Percentiles rank a stretch among this genome's conserved stretches.
These are phyloP conservation scores for Monotropa hypopitys DNA, from an alignment of 179 eudicot genomes.

Conservation along the genomic window DNA sequence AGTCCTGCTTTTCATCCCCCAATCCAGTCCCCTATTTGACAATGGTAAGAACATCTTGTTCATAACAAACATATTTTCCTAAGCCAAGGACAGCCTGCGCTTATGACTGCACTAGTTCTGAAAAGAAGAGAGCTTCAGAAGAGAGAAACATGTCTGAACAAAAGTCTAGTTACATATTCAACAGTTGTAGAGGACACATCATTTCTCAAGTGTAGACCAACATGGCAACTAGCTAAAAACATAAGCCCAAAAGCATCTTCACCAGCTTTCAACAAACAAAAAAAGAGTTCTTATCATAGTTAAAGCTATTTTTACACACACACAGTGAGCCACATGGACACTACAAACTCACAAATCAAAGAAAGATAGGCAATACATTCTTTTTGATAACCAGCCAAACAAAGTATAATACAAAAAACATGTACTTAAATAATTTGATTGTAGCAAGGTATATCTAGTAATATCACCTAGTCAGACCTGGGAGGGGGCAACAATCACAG, in stretches of 20 bases:
- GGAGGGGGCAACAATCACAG: background rate
- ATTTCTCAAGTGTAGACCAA: background rate
- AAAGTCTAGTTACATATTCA: background rate
- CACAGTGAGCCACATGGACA: background rate
- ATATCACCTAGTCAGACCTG: background rate
- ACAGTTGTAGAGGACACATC: background rate
- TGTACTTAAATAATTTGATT: background rate
- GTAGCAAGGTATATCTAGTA: background rate
- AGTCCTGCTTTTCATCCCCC: no score
- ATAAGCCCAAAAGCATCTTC: background rate
- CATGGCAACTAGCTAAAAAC: background rate
- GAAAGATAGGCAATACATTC: background rate
- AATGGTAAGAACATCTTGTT: no score
- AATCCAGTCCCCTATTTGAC: no score
- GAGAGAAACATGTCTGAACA: background rate
- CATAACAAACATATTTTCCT: no score
- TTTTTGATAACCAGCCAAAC: background rate
- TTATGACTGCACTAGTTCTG: background rate
- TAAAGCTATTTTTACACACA: background rate
- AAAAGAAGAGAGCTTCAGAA: background rate
- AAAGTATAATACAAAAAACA: background rate
- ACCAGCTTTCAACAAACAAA: background rate
- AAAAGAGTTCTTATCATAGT: background rate
- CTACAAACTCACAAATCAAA: background rate
- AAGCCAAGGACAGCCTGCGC: no score